Evolutionary conservation across 2,329 filamentous ascomycete genomes (phyloP).

Genomic region (Malbranchea zuffiana): DNA sequence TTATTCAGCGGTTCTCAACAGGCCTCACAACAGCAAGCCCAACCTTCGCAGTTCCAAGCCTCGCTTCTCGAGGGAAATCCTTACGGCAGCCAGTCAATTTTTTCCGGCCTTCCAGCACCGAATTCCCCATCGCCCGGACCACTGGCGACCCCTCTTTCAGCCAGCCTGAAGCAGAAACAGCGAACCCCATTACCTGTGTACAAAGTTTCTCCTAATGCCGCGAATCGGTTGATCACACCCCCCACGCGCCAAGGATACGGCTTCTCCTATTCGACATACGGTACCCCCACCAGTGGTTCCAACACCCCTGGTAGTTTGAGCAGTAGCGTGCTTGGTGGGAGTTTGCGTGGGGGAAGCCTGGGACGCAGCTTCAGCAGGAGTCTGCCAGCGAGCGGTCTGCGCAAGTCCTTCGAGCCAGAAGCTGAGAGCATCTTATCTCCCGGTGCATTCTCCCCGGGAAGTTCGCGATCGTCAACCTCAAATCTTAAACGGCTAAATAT

Average conservation of each 20-base stretch:
- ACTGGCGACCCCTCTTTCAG: constrained; percentile 76
- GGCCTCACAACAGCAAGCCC: constrained; percentile 43
- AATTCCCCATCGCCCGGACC: constrained; percentile 65
- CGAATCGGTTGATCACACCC: constrained; percentile 69
- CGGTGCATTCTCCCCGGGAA: constrained; percentile 66
- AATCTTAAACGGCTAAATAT: constrained; percentile 87
- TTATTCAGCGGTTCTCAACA: constrained; percentile 39
- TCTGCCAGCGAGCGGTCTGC: constrained; percentile 74
- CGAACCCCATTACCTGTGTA: constrained; percentile 73
- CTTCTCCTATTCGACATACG: constrained; percentile 87
- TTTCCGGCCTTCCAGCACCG: constrained; percentile 58
- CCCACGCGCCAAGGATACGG: constrained; percentile 74
- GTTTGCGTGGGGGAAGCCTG: constrained; percentile 36
- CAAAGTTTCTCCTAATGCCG: constrained; percentile 71
- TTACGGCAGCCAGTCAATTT: constrained; percentile 80
- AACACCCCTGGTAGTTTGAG: constrained; percentile 59
- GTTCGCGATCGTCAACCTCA: constrained; percentile 53
- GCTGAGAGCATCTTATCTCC: constrained; percentile 72
- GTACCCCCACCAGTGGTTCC: constrained; percentile 60
- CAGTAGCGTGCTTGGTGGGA: constrained; percentile 49
- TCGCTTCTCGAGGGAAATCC: constrained; percentile 76
- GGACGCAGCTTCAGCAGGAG: constrained; percentile 72
- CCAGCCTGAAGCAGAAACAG: constrained; percentile 64
- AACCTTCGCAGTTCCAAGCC: constrained; percentile 50
- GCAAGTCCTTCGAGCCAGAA: constrained; percentile 67